Evolutionary conservation across 352 stramenopile genomes (phyloP), one percentile per base, ranked within the genome.

Genomic region (Phytopythium kandeliae): DNA sequence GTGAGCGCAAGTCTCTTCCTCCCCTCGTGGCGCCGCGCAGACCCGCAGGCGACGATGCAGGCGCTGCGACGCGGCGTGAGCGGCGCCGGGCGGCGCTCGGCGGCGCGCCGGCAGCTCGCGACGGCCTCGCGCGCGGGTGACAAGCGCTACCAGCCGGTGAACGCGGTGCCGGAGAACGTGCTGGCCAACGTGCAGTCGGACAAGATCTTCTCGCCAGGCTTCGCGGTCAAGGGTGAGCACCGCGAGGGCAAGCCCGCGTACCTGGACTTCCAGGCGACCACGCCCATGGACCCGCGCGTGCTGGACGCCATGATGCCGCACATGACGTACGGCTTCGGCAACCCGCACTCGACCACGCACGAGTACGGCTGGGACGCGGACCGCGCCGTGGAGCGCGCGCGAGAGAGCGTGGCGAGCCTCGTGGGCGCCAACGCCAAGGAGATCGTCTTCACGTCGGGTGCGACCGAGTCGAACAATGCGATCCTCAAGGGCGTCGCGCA

Each of bases 401-500:
- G 82, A 13, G 73, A 69, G 49, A 81, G 83, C 63, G 83, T 99
- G 9, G 97, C 96, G 7, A 63, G 56, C 30, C 79, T 99, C 22
- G 97, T 99, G 51, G 80, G 89, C 38, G 97, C 96, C 30, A 86
- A 92, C 57, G 63, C 94, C 13, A 99, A 99, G 67, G 97, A 99
- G 69, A 97, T 99, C 53, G 95, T 99, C 50, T 99, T 99, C 62
- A 99, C 97, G 17, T 99, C 93, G 15, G 97, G 97, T 35, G 97
- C 97, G 2, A 99, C 97, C 0, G 97, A 99, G 82, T 95, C 82
- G 48, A 99, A 99, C 83, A 99, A 99, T 69, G 74, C 98, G 15
- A 95, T 96, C 51, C 90, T 99, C 57, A 99, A 99, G 78, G 96
- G 97, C 34, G 84, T 98, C 5, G 96, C 92, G 26, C 92, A 95